Conservation (phyloP, 495 filamentous ascomycete genomes). For the Aspergillus nidulans region DNA sequence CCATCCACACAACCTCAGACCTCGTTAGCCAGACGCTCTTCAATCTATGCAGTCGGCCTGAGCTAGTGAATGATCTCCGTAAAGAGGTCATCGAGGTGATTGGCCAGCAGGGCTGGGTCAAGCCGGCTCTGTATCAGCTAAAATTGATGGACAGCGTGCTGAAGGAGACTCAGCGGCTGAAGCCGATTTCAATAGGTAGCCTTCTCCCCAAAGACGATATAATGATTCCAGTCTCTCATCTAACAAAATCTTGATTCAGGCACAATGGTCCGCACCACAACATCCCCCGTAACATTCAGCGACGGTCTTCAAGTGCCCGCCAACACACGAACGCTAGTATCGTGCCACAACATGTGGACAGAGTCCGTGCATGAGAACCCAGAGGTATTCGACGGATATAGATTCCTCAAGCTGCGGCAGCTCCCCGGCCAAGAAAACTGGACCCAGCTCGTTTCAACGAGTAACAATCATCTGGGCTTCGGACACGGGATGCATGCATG, state of each 20-base stretch:
- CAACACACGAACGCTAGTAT: conserved; percentile 24
- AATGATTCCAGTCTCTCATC: conserved; percentile 1
- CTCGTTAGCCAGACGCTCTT: conserved; percentile 27
- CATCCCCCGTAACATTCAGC: too few relatives aligned
- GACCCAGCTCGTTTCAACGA: conserved; percentile 35
- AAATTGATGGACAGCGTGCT: conserved; percentile 44
- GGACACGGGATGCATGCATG: conserved; percentile 49
- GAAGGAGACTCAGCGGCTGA: conserved; percentile 38
- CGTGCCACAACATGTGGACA: conserved; percentile 19
- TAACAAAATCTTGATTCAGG: neutral
- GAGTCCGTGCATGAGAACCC: conserved; percentile 26
- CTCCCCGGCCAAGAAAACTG: conserved; percentile 24
- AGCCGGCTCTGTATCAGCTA: conserved; percentile 34
- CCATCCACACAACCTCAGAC: conserved; percentile 28
- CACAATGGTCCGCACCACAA: too few relatives aligned
- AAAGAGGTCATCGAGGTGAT: conserved; percentile 37
- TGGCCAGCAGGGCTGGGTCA: conserved; percentile 31
- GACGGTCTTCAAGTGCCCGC: conserved; percentile 15
- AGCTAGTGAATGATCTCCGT: conserved; percentile 31
- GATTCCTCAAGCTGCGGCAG: conserved; percentile 35
- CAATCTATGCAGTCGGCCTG: conserved; percentile 33
- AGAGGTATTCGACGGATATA: conserved; percentile 33
- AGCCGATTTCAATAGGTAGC: conserved; percentile 27
- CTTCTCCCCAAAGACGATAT: conserved; percentile 22
- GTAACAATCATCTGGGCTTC: conserved; percentile 34